Percentiles rank a stretch among this genome's conserved stretches.
Evolutionary conservation across 1,284 basidiomycete genomes (phyloP).

Genomic region (Moesziomyces sp.): DNA sequence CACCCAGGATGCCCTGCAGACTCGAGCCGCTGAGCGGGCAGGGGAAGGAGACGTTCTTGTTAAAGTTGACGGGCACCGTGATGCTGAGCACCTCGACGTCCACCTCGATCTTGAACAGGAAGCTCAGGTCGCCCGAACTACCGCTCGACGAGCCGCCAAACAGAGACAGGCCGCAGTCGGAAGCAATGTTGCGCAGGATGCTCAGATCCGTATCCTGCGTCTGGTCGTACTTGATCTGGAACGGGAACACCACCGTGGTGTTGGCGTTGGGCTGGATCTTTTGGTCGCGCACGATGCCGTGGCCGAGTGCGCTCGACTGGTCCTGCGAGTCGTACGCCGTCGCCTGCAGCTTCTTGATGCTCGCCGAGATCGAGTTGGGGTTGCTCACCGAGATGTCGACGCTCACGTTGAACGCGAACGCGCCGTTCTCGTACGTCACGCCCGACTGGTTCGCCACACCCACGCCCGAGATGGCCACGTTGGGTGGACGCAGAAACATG

Average conservation of each 20-base stretch:
- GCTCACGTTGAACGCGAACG: slow-evolving; percentile 57
- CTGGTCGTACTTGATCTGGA: slow-evolving; percentile 78
- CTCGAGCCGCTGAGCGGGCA: slow-evolving; percentile 37
- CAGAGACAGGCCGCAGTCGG: slow-evolving; percentile 74
- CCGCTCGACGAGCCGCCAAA: slow-evolving; percentile 59
- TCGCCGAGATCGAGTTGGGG: slow-evolving; percentile 64
- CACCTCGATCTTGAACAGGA: slow-evolving; percentile 51
- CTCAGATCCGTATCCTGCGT: slow-evolving; percentile 73
- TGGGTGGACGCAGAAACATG: slow-evolving; percentile 62
- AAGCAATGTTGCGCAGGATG: slow-evolving; percentile 76
- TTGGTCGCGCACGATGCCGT: slow-evolving; percentile 70
- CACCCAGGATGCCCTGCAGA: slow-evolving; percentile 22
- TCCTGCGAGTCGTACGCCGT: slow-evolving; percentile 52
- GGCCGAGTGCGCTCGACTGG: slow-evolving; percentile 44
- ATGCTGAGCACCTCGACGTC: slow-evolving; percentile 50
- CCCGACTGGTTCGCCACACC: slow-evolving; percentile 31
- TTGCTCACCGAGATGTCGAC: slow-evolving; percentile 61
- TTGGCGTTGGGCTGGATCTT: slow-evolving; percentile 76
- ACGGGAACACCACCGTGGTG: slow-evolving; percentile 84
- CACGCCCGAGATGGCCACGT: slow-evolving; percentile 55
- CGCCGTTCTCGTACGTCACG: slow-evolving; percentile 42
- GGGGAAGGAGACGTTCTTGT: slow-evolving; percentile 45
- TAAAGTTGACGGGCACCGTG: slow-evolving; percentile 46
- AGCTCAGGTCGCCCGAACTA: slow-evolving; percentile 28
- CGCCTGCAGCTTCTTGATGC: slow-evolving; percentile 53